Conservation (phyloP, 2,329 filamentous ascomycete genomes). For the Fusarium mangiferae region DNA sequence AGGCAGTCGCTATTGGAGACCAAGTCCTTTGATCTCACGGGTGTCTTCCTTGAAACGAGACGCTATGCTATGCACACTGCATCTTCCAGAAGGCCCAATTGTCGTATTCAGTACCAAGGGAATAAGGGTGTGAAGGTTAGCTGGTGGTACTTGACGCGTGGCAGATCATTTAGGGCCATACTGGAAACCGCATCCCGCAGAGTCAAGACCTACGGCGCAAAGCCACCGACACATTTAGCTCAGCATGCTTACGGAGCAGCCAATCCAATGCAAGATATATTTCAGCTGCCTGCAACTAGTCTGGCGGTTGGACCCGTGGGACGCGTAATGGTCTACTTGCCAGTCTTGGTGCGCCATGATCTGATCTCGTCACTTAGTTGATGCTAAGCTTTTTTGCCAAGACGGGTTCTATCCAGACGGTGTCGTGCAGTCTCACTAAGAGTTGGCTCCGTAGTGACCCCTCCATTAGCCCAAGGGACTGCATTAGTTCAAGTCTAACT, state of each 20-base stretch:
- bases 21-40: background rate
- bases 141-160: background rate
- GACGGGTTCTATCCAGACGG: background rate
- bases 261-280: background rate
- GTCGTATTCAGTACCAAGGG: too few relatives aligned
- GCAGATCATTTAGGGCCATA: background rate
- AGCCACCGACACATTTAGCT: background rate
- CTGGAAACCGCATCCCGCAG: background rate
- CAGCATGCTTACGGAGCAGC: background rate
- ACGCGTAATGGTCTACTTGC: background rate
- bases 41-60: accelerated
- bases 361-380: background rate
- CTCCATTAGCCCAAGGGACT: background rate
- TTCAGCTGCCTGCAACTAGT: background rate
- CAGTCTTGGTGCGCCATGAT: background rate
- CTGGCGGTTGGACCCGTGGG: background rate
- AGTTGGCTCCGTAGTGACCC: background rate
- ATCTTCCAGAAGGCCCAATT: too few relatives aligned
- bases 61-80: too few relatives aligned
- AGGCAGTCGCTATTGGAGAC: background rate
- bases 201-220: background rate
- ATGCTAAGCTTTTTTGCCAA: background rate
- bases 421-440: background rate
- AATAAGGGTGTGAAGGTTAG: background rate
- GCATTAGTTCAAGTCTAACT: background rate